Evolutionary conservation across 805 yeast species (phyloP), one percentile per base, ranked within the genome.

Genomic region (Metschnikowia henanensis): DNA sequence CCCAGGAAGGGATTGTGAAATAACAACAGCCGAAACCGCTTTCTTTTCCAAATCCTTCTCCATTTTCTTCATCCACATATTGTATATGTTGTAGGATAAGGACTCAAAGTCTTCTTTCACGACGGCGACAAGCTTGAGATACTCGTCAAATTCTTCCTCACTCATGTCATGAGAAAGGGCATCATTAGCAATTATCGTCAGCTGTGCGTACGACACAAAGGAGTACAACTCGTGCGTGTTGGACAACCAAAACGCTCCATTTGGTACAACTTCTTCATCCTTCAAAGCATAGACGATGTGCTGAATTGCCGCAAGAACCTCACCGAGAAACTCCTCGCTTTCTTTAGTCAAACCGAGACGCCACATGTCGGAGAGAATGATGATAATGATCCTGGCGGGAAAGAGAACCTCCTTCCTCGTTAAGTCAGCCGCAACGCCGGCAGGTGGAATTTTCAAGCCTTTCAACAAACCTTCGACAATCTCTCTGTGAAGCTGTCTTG

Each of bases 211-310:
- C 13, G 91, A 81, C 46, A 92, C 96, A 73, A 94, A 94, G 3
- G 98, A 90, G 65, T 87, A 87, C 57, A 94, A 76, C 62, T 94
- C 98, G 62, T 94, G 97, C 3, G 95, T 91, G 67, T 94, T 94
- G 3, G 97, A 87, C 52, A 94, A 75, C 99, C 99, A 94, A 73
- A 91, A 94, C 0, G 97, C 96, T 53, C 97, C 98, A 56, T 89
- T 89, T 36, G 89, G 81, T 57, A 91, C 83, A 26, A 89, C 82
- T 53, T 87, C 95, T 47, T 87, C 95, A 43, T 92, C 96, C 54
- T 84, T 84, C 59, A 85, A 74, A n/a, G 75, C 68, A 39, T 86
- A 77, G 15, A 92, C 96, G 49, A 87, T 83, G 39, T 79, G 81
- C 70, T 92, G 98, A 54, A 94, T 89, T 2, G 87, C 85, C 22